Evolutionary conservation across 2,329 filamentous ascomycete species (phyloP).

Genomic region (Lasiodiplodia sp.): DNA sequence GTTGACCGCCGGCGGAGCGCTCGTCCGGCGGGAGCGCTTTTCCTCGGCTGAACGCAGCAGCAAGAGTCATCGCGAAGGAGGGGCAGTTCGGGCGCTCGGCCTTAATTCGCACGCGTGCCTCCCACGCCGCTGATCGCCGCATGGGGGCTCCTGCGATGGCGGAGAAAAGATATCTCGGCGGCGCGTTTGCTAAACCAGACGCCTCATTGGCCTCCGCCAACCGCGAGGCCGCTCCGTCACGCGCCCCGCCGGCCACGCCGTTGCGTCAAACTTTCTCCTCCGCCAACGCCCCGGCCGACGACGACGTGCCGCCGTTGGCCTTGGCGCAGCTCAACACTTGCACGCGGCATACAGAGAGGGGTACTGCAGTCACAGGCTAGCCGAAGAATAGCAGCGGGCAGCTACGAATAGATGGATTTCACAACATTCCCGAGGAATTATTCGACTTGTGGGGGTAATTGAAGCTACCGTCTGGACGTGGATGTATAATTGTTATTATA

Average conservation of each 20-base stretch:
- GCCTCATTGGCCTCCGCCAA: constrained; percentile 15
- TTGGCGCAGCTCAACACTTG: constrained; percentile 20
- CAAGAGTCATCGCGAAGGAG: constrained; percentile 13
- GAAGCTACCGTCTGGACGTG: too few relatives aligned
- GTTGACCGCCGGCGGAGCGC: not conserved
- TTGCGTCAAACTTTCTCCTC: constrained; percentile 13
- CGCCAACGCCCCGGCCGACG: not conserved
- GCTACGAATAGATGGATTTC: too few relatives aligned
- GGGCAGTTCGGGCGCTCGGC: constrained; percentile 19
- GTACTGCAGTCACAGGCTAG: too few relatives aligned
- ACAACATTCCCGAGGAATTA: too few relatives aligned
- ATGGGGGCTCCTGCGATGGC: not conserved
- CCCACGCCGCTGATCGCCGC: constrained; percentile 12
- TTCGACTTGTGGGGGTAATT: too few relatives aligned
- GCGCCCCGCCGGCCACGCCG: constrained; percentile 2
- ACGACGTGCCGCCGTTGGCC: not conserved
- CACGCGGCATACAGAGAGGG: too few relatives aligned
- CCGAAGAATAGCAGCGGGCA: too few relatives aligned
- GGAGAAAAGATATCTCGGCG: not conserved
- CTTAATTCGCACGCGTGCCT: constrained; percentile 11
- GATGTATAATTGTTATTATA: too few relatives aligned
- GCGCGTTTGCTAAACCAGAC: not conserved
- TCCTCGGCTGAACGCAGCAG: constrained; percentile 19
- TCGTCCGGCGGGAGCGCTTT: constrained; percentile 24
- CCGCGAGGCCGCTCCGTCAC: not conserved